A percentile compares a stretch with the other conserved stretches of the same genome.
Evolutionary conservation across 306 rosid genomes (phyloP).

Genomic region (Quillaja saponaria): DNA sequence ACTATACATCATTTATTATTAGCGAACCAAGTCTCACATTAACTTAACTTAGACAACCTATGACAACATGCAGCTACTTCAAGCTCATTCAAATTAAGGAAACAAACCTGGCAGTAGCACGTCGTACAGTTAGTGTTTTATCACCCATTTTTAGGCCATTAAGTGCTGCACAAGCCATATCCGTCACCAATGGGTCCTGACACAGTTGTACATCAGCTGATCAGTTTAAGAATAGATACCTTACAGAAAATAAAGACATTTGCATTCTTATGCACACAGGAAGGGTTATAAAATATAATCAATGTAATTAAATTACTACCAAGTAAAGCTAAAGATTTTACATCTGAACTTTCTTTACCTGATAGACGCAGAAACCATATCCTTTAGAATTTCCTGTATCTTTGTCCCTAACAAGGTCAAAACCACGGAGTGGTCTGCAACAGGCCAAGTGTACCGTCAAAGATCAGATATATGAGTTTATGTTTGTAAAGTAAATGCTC

Average conservation of each 20-base stretch:
- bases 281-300: conserved; percentile 2
- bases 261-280: conserved; percentile 1
- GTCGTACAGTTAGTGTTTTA: conserved; percentile 78
- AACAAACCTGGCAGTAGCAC: conserved; percentile 68
- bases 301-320: not conserved
- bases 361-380: conserved; percentile 79
- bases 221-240: conserved; percentile 19
- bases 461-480: conserved; percentile 18
- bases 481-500: conserved; percentile 17
- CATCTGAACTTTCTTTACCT: conserved; percentile 45
- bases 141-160: conserved; percentile 88
- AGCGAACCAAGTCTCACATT: too few relatives aligned
- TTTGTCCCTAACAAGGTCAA: conserved; percentile 78
- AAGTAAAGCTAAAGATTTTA: conserved; percentile 17
- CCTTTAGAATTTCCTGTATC: conserved; percentile 85
- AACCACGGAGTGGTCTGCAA: conserved; percentile 70
- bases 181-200: conserved; percentile 81
- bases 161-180: conserved; percentile 75
- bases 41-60: too few relatives aligned
- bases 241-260: conserved; percentile 17
- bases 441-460: conserved; percentile 26
- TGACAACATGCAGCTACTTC: not conserved
- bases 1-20: too few relatives aligned
- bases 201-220: conserved; percentile 30
- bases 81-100: conserved; percentile 21